Base-by-base conservation (phyloP, 1,284 basidiomycete species). In the Xerocomus nothofagi region DNA sequence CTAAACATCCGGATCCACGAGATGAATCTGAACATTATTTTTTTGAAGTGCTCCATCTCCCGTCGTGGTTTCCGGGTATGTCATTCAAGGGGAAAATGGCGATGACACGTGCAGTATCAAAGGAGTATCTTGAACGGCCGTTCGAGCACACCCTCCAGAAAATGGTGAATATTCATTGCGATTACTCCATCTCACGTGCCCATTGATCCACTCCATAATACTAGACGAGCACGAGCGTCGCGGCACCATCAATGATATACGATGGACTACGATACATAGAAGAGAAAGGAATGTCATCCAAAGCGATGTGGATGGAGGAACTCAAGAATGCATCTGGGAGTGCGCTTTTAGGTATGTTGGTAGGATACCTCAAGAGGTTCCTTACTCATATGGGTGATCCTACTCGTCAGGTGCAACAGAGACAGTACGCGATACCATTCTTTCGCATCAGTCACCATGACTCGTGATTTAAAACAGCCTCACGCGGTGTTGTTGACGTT, bases 401-500 rank as follows among this genome's bases (percentile, higher is more conserved):
- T 18, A 12, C 4, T 4, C 18, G 5, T n/a, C 3, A 57, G 57
- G 39, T 33, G 57, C 39, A 9, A 14, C 54, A 14, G 58, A 59
- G 21, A 50, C 44, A 10, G 57, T 55, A 12, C 2, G 42, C 39
- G 37, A 18, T 5, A 21, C 6, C 17, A 9, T 6, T 2, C 14
- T 2, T 20, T 27, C 18, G 18, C 15, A 12, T 4, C 10, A 2
- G 9, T 12, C 18, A 18, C 18, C 3, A 11, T n/a, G 7, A 10
- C 4, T 36, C 6, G 38, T 36, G 7, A 9, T n/a, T 7, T 29
- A 18, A 26, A 31, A 30, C 15, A 57, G 56, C 51, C 56, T 0
- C 26, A 29, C 14, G 36, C 56, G 3, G 10, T 30, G 10, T 3
- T 57, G 2, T 29, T 48, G 48, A 55, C 62, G 6, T 68, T 70